Evolutionary conservation across 371 early-diverging fungal genomes (phyloP), one percentile per base, ranked within the genome.

Genomic region (Rhizomucor miehei): DNA sequence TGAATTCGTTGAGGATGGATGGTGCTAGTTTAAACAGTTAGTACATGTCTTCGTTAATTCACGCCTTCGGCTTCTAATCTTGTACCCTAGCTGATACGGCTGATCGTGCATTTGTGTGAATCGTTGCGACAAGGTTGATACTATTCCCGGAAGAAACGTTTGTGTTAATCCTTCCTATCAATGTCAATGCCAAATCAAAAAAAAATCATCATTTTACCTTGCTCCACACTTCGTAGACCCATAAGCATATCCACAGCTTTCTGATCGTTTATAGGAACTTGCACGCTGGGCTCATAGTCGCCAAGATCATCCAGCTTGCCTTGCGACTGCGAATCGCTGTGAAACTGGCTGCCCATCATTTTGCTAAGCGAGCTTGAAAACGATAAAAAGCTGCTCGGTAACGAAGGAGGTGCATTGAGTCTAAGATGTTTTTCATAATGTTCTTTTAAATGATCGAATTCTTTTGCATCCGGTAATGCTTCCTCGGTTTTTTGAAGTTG

Each of bases 1-100:
- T 89, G 91, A 41, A 93, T 85, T 16, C 94, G 86, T 61, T 89
- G 89, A n/a, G 95, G 95, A 25, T 77, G 77, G 16, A 86, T 68
- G n/a, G 80, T 65, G 19, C 75, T 77, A 52, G 16, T 52, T 17
- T 17, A 44, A 3, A 43, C 2, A 11, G 14, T 25, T 25, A 17
- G 11, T 39, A 16, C n/a, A n/a, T n/a, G n/a, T n/a, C n/a, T n/a
- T n/a, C n/a, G n/a, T n/a, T 29, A 29, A 29, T 29, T 8, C 29
- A 5, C 29, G 3, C 29, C 5, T 8, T 29, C 29, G 5, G 29
- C 29, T 29, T 29, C 8, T 29, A 3, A 29, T 29, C 3, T 29
- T 29, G 8, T 29, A 71, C 64, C 70, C 63, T 21, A 73, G 56
- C 37, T 73, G 71, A 52, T 84, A 79, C 0, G 90, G 84, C 51